These are phyloP conservation scores for Galerina marginata DNA, from an alignment of 768 basidiomycete species.

Conservation along the genomic window DNA sequence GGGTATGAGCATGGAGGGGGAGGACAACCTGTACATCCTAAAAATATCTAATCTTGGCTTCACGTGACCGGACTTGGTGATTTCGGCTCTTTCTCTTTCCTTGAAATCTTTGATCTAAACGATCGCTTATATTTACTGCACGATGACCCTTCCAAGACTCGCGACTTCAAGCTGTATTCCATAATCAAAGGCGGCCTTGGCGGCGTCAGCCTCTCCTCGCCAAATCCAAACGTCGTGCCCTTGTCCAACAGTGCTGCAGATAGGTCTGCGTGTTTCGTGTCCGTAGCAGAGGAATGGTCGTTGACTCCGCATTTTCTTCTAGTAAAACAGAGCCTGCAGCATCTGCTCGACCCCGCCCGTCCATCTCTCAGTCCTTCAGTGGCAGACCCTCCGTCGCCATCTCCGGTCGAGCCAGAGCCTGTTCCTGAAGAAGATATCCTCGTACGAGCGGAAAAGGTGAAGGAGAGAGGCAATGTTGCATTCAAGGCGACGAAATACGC, in stretches of 20 bases:
- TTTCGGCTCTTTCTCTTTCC: too few species aligned
- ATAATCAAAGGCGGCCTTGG: not conserved
- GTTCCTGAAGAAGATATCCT: conserved; percentile 38
- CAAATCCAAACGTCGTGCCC: not conserved
- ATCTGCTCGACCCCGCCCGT: conserved; percentile 22
- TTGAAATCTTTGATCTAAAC: too few species aligned
- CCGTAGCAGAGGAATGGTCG: not conserved
- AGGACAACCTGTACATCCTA: too few species aligned
- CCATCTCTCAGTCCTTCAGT: conserved; percentile 19
- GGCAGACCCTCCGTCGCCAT: conserved; percentile 21
- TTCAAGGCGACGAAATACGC: conserved; percentile 71
- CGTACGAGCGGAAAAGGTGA: conserved; percentile 62
- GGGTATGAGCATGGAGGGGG: too few species aligned
- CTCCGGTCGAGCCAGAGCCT: conserved; percentile 27
- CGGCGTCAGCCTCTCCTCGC: conserved; percentile 6
- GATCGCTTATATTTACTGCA: too few species aligned
- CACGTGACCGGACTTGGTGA: too few species aligned
- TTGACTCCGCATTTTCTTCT: not conserved
- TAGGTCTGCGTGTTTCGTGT: conserved; percentile 14
- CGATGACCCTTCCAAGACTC: too few species aligned
- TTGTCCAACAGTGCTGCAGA: conserved; percentile 15
- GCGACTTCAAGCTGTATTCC: too few species aligned
- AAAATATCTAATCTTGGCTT: too few species aligned
- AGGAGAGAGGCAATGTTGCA: conserved; percentile 77
- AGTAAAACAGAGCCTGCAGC: conserved; percentile 12